phyloP scores from a whole-genome alignment of 2,329 filamentous ascomycete species.

The Thielaviopsis musarum region DNA sequence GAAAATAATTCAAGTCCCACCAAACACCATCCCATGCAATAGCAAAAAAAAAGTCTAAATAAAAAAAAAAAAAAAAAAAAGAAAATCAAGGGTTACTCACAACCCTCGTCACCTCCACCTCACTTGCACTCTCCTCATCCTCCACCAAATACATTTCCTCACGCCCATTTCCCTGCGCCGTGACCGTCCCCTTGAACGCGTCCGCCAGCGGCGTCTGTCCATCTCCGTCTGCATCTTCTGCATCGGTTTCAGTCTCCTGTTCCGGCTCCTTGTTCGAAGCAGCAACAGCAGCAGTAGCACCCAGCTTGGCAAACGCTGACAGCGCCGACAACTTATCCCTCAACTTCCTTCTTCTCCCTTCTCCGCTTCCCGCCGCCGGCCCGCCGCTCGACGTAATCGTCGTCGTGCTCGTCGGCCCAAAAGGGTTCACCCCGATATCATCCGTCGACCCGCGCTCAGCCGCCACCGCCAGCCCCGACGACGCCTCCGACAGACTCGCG shows the following conservation, averaged over 20 bases:
- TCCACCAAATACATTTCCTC: constrained; percentile 12
- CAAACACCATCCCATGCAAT: background rate
- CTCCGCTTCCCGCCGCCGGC: constrained; percentile 18
- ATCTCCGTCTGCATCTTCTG: too few species aligned
- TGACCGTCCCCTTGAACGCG: background rate
- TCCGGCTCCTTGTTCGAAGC: too few species aligned
- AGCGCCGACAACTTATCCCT: constrained; percentile 7
- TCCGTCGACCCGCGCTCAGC: background rate
- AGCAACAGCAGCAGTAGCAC: background rate
- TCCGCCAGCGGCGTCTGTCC: background rate
- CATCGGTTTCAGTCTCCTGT: too few species aligned
- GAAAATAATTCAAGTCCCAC: background rate
- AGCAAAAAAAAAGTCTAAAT: background rate
- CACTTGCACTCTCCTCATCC: background rate
- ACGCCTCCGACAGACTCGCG: constrained; percentile 15
- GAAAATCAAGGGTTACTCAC: background rate
- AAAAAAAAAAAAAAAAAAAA: background rate
- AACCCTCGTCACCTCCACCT: background rate
- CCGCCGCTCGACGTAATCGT: constrained; percentile 16
- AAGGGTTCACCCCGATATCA: background rate
- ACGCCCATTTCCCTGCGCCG: constrained; percentile 7
- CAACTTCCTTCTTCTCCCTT: constrained; percentile 6
- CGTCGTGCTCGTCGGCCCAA: constrained; percentile 12
- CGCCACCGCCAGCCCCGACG: background rate
- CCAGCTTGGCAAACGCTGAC: constrained; percentile 9